phyloP scores from a whole-genome alignment of 495 filamentous ascomycete species.

The Trypethelium eluteriae region DNA sequence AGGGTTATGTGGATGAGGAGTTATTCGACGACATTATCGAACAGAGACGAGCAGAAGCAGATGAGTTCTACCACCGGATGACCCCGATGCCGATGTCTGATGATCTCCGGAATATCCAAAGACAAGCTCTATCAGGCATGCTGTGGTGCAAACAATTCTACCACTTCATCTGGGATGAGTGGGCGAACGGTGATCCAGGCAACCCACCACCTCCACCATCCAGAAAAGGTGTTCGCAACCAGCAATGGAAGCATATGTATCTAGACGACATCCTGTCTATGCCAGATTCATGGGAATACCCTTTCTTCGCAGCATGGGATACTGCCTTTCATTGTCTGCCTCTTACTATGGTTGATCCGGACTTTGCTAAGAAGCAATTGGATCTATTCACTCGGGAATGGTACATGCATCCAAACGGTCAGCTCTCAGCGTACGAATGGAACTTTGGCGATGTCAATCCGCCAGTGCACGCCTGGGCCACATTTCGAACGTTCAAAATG shows the following conservation, averaged over 20 bases:
- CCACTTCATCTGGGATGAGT: constrained; percentile 93
- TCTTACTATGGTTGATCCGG: constrained; percentile 91
- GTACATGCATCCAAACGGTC: constrained; percentile 99
- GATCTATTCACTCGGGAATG: constrained; percentile 92
- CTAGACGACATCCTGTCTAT: constrained; percentile 93
- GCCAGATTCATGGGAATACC: constrained; percentile 98
- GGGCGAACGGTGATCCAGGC: constrained; percentile 71
- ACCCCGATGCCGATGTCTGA: constrained; percentile 92
- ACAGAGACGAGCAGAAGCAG: constrained; percentile 72
- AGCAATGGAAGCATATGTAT: constrained; percentile 86
- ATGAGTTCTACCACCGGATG: constrained; percentile 91
- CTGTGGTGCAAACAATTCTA: constrained; percentile 98
- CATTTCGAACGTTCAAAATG: constrained; percentile 93
- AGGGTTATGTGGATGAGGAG: constrained; percentile 82
- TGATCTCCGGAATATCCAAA: constrained; percentile 88
- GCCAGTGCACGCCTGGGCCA: constrained; percentile 92
- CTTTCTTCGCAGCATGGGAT: constrained; percentile 97
- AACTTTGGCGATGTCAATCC: constrained; percentile 97
- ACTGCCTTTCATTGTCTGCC: constrained; percentile 95
- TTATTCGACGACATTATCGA: constrained; percentile 87
- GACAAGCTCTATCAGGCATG: constrained; percentile 92
- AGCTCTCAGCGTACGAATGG: constrained; percentile 90
- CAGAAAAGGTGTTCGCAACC: constrained; percentile 74
- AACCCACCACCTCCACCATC: constrained; percentile 76
- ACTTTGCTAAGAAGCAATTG: constrained; percentile 95